Conservation (phyloP, 371 early-diverging fungal genomes). For the Blastocladiella emersonii region DNA sequence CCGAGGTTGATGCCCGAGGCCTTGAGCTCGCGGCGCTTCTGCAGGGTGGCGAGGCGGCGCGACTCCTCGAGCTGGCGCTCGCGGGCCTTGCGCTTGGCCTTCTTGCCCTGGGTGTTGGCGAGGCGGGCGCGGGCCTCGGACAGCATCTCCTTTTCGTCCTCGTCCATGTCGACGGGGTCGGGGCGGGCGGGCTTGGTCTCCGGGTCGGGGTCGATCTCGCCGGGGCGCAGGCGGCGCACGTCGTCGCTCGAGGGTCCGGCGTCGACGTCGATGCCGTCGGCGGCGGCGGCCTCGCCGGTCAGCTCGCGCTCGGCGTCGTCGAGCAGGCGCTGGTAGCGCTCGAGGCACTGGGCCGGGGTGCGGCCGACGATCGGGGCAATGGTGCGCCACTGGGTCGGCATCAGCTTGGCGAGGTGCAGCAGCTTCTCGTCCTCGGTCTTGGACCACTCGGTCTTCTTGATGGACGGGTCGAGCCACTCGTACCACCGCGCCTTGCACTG, state of each 20-base stretch:
- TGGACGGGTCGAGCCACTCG: constrained; percentile 96
- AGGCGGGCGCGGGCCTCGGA: constrained; percentile 94
- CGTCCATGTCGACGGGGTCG: constrained; percentile 98
- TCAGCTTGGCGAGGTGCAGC: constrained; percentile 88
- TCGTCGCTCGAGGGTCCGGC: constrained; percentile 17
- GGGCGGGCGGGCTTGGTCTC: constrained; percentile 93
- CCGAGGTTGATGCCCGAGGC: constrained; percentile 86
- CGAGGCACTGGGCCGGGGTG: constrained; percentile 95
- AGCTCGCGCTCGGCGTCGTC: constrained; percentile 82
- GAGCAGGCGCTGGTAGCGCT: constrained; percentile 83
- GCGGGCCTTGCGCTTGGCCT: constrained; percentile 95
- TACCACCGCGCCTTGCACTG: constrained; percentile 98
- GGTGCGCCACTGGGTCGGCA: constrained; percentile 99
- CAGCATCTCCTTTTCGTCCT: constrained; percentile 97
- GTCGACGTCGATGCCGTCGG: constrained; percentile 24
- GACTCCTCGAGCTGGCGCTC: constrained; percentile 94
- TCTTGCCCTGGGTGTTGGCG: constrained; percentile 97
- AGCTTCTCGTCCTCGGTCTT: constrained; percentile 95
- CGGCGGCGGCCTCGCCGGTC: constrained; percentile 42
- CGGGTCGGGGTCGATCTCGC: constrained; percentile 94
- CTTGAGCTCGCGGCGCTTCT: constrained; percentile 89
- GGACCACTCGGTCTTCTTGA: constrained; percentile 98
- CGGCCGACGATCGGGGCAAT: constrained; percentile 95
- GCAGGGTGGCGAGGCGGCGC: constrained; percentile 69
- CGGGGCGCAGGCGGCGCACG: constrained; percentile 69